These are phyloP conservation scores for Xanthoconium separans DNA, from an alignment of 1,284 basidiomycete genomes.

Conservation along the genomic window DNA sequence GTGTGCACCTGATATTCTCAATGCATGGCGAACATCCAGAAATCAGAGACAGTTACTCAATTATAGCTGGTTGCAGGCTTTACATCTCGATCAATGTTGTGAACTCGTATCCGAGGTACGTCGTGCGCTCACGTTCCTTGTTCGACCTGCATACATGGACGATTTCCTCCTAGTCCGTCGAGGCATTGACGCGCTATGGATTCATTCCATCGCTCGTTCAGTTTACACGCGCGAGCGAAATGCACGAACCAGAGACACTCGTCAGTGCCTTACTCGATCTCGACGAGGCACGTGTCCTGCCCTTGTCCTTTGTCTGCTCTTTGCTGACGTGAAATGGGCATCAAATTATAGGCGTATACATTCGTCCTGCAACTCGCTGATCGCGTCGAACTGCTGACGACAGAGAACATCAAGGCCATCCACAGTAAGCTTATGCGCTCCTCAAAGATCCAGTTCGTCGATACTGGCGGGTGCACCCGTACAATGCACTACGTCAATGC, in stretches of 20 bases:
- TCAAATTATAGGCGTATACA: slow-evolving; percentile 23
- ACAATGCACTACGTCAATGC: slow-evolving; percentile 34
- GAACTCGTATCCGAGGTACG: slow-evolving; percentile 20
- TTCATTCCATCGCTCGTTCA: slow-evolving; percentile 27
- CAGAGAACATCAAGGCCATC: slow-evolving; percentile 29
- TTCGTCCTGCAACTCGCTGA: slow-evolving; percentile 22
- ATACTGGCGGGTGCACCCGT: slow-evolving; percentile 7
- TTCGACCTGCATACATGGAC: neutral
- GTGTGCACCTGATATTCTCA: slow-evolving; percentile 29
- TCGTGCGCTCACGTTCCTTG: neutral
- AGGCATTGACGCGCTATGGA: slow-evolving; percentile 29
- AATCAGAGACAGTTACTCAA: slow-evolving; percentile 32
- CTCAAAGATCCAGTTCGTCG: slow-evolving; percentile 30
- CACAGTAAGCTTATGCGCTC: slow-evolving; percentile 31
- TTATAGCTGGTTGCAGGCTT: slow-evolving; percentile 31
- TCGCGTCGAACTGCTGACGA: slow-evolving; percentile 27
- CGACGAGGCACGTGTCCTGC: slow-evolving; percentile 21
- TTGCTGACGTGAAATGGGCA: neutral
- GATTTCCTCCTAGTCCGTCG: slow-evolving; percentile 21
- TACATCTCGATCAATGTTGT: slow-evolving; percentile 28
- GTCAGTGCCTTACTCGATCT: slow-evolving; percentile 23
- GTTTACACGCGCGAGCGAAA: slow-evolving; percentile 19
- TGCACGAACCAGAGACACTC: slow-evolving; percentile 24
- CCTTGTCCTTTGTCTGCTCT: neutral
- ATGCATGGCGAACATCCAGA: slow-evolving; percentile 21